These are phyloP conservation scores for Nepenthes mirabilis DNA, from an alignment of 148 eudicot genomes.

Conservation along the genomic window DNA sequence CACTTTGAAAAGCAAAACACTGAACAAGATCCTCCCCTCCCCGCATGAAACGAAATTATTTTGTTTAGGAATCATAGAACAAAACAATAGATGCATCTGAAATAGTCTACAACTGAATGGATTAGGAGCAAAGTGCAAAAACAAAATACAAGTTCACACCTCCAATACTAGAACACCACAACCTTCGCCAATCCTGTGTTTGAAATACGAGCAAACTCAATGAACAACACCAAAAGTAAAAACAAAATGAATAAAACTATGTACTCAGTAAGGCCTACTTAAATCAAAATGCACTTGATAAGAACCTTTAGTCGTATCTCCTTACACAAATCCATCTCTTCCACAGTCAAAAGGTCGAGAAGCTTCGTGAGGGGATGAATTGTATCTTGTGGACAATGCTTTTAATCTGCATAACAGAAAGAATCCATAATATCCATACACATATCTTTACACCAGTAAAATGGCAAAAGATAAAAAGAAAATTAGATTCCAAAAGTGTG, in stretches of 20 bases:
- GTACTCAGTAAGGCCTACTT: background rate
- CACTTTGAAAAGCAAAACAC: too few species aligned
- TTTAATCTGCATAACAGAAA: constrained; percentile 47
- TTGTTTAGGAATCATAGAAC: too few species aligned
- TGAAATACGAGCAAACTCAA: constrained; percentile 8
- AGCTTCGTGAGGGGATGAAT: constrained; percentile 60
- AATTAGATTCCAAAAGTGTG: too few species aligned
- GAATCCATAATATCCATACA: background rate
- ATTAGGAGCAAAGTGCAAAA: background rate
- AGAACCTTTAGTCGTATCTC: constrained; percentile 7
- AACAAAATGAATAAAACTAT: too few species aligned
- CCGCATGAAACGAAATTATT: too few species aligned
- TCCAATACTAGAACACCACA: constrained; percentile 83
- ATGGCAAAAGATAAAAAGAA: background rate
- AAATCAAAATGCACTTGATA: background rate
- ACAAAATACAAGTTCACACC: constrained; percentile 32
- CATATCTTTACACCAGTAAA: background rate
- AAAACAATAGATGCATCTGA: too few species aligned
- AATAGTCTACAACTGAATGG: background rate
- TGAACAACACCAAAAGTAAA: background rate
- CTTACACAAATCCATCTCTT: constrained; percentile 98
- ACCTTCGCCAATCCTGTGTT: constrained; percentile 87
- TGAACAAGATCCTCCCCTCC: too few species aligned
- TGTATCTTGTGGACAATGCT: constrained; percentile 81
- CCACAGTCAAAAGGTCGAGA: constrained; percentile 87